Percentiles rank a stretch among this genome's conserved stretches.
phyloP scores from a whole-genome alignment of 2,329 filamentous ascomycete genomes.

The Penicillium hordei region DNA sequence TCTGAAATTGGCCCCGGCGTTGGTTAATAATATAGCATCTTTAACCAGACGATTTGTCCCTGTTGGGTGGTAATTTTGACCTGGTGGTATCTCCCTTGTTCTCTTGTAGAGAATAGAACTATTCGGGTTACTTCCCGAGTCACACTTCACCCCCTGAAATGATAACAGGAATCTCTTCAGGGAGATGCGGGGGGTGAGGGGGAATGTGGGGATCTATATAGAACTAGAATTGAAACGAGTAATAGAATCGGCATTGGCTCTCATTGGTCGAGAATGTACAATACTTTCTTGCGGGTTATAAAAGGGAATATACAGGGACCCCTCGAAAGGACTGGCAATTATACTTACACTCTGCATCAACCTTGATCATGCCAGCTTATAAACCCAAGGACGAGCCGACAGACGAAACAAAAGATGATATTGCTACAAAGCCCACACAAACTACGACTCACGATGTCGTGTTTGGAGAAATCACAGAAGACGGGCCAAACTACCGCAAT shows the following conservation, averaged over 20 bases:
- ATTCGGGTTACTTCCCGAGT: neutral
- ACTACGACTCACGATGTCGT: neutral
- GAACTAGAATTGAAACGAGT: neutral
- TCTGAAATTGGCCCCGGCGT: no score
- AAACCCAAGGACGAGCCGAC: neutral
- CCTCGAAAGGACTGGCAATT: neutral
- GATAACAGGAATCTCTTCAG: neutral
- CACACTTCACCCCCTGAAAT: neutral
- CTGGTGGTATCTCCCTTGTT: no score
- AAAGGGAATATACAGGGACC: neutral
- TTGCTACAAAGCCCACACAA: neutral
- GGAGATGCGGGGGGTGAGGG: neutral
- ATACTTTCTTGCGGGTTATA: neutral
- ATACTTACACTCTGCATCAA: neutral
- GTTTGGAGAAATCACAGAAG: neutral
- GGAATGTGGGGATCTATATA: neutral
- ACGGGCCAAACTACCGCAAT: neutral
- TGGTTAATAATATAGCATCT: no score
- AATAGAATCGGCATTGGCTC: neutral
- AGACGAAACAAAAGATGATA: neutral
- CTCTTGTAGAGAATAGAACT: no score
- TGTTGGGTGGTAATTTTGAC: no score
- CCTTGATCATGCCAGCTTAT: neutral
- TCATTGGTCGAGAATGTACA: neutral
- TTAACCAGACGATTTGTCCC: no score